A percentile compares a stretch with the other conserved stretches of the same genome.
These are phyloP conservation scores for Kluyveromyces siamensis DNA, from an alignment of 805 yeast species.

Conservation along the genomic window DNA sequence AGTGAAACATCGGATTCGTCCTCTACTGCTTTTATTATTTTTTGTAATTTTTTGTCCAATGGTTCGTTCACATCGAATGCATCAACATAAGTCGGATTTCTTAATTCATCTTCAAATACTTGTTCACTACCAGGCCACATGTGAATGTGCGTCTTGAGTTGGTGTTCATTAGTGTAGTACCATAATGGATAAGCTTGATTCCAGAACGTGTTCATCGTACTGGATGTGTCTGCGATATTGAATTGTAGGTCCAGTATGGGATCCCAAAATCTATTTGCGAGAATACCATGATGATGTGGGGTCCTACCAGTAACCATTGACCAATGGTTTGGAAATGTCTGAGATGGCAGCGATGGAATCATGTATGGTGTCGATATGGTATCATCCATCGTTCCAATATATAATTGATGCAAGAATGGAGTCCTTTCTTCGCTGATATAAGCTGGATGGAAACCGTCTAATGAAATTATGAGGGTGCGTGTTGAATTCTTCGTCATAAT, in stretches of 20 bases:
- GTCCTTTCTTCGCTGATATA: constrained; percentile 58
- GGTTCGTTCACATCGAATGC: constrained; percentile 56
- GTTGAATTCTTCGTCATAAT: too few species aligned
- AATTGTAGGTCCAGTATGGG: constrained; percentile 47
- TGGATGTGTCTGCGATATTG: constrained; percentile 7
- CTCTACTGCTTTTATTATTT: constrained; percentile 49
- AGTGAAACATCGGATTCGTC: constrained; percentile 68
- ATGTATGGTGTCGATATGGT: constrained; percentile 54
- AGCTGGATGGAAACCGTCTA: constrained; percentile 91
- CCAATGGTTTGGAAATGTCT: constrained; percentile 91
- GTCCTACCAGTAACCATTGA: constrained; percentile 77
- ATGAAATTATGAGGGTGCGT: constrained; percentile 58
- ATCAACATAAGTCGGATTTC: constrained; percentile 46
- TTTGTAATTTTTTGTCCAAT: constrained; percentile 46
- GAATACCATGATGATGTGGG: constrained; percentile 80
- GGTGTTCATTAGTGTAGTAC: constrained; percentile 42
- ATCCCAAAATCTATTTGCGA: constrained; percentile 41
- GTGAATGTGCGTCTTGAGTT: constrained; percentile 40
- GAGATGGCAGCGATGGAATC: constrained; percentile 81
- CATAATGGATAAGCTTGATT: constrained; percentile 65
- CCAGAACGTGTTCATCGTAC: not conserved
- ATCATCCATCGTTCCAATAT: constrained; percentile 38
- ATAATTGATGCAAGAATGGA: constrained; percentile 58
- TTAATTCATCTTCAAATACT: constrained; percentile 13
- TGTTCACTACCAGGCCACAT: constrained; percentile 97